Conservation (phyloP, 495 filamentous ascomycete species). For the Trichocladium uniseriatum region DNA sequence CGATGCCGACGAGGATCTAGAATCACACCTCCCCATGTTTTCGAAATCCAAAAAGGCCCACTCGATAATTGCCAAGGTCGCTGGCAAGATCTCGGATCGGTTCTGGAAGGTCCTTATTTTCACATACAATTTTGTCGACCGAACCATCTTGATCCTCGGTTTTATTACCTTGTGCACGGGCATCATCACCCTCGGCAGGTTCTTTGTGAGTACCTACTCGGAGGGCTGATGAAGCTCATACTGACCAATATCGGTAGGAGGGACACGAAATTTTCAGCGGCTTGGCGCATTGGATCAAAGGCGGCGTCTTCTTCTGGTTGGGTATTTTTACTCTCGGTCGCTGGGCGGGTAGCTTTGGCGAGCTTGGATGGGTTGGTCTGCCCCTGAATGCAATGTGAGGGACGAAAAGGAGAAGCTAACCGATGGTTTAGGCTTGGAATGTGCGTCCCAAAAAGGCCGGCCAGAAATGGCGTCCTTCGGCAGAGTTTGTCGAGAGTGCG, state of each 20-base stretch:
- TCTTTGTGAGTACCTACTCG: conserved; percentile 42
- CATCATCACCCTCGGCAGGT: conserved; percentile 47
- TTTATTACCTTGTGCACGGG: conserved; percentile 53
- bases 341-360: conserved; percentile 82
- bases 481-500: conserved; percentile 80
- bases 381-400: background rate
- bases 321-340: conserved; percentile 81
- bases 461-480: conserved; percentile 60
- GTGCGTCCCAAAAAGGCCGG: conserved; percentile 56
- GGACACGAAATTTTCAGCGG: conserved; percentile 51
- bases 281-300: conserved; percentile 90
- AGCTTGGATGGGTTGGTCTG: conserved; percentile 68
- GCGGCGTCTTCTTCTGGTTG: conserved; percentile 95
- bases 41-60: conserved; percentile 11
- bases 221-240: conserved; percentile 19
- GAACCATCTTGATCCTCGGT: conserved; percentile 43
- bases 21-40: conserved; percentile 19
- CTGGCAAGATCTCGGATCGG: conserved; percentile 32
- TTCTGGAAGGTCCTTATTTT: conserved; percentile 36
- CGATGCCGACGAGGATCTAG: conserved; percentile 27
- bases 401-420: background rate
- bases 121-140: conserved; percentile 34
- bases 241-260: conserved; percentile 14
- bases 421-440: conserved; percentile 63
- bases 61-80: conserved; percentile 24